Evolutionary conservation across 768 basidiomycete species (phyloP).

Genomic region (Naganishia vishniacii): DNA sequence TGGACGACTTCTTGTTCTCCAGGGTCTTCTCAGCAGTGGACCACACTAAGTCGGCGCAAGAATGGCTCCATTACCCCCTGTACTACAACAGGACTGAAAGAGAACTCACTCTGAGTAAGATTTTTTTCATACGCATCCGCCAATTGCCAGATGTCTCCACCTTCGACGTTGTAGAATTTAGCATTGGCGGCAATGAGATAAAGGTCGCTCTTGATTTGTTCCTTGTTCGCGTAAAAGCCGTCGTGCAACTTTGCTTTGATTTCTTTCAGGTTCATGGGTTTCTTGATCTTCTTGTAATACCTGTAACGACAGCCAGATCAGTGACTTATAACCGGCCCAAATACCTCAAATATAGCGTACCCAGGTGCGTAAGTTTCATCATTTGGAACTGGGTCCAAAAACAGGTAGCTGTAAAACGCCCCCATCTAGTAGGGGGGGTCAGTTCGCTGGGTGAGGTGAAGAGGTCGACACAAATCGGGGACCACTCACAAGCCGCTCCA

Average conservation of each 20-base stretch:
- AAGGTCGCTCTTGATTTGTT: constrained; percentile 79
- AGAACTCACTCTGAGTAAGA: constrained; percentile 52
- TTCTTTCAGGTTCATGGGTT: constrained; percentile 91
- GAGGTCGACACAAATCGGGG: not conserved
- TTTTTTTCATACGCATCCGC: constrained; percentile 69
- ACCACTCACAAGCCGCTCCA: constrained; percentile 62
- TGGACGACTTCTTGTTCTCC: constrained; percentile 27
- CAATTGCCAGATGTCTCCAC: constrained; percentile 68
- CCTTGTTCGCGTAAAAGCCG: constrained; percentile 77
- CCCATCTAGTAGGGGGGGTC: not conserved
- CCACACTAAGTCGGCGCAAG: constrained; percentile 66
- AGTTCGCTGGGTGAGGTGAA: not conserved
- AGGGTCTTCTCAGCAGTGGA: constrained; percentile 54
- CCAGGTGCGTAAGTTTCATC: constrained; percentile 25
- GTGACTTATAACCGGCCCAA: constrained; percentile 22
- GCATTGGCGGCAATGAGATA: constrained; percentile 82
- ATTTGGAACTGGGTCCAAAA: constrained; percentile 21
- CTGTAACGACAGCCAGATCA: constrained; percentile 49
- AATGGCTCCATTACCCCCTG: not conserved
- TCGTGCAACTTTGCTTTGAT: constrained; percentile 78
- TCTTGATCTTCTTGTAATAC: constrained; percentile 82
- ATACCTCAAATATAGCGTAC: constrained; percentile 22
- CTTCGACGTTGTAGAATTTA: constrained; percentile 70
- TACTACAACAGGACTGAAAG: no score
- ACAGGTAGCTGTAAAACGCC: constrained; percentile 12